phyloP scores from a whole-genome alignment of 2,329 filamentous ascomycete species.

The Nigrospora osmanthi region DNA sequence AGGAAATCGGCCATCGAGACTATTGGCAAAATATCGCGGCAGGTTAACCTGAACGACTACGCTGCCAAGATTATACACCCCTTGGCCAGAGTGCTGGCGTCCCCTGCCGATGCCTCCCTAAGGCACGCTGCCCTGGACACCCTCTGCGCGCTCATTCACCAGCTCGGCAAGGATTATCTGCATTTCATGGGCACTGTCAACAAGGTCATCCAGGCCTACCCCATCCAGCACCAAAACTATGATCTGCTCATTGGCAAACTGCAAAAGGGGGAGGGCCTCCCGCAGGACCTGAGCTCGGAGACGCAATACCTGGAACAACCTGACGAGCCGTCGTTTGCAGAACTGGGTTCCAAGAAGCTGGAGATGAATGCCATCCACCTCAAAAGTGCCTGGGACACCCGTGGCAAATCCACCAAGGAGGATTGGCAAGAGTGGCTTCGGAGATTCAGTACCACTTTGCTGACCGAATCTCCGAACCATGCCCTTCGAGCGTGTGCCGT shows the following conservation, averaged over 20 bases:
- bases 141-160: constrained; percentile 89
- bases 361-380: constrained; percentile 97
- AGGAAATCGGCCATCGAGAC: constrained; percentile 90
- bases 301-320: constrained; percentile 69
- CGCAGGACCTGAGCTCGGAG: constrained; percentile 86
- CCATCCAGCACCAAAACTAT: constrained; percentile 85
- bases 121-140: constrained; percentile 85
- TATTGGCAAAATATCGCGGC: constrained; percentile 84
- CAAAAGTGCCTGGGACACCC: constrained; percentile 95
- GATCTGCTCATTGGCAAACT: constrained; percentile 87
- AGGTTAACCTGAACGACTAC: constrained; percentile 96
- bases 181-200: constrained; percentile 93
- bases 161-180: constrained; percentile 89
- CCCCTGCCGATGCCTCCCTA: constrained; percentile 62
- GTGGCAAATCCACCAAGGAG: constrained; percentile 92
- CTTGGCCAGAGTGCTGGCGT: constrained; percentile 67
- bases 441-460: constrained; percentile 86
- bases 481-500: constrained; percentile 88
- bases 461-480: constrained; percentile 94
- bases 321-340: constrained; percentile 74
- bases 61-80: constrained; percentile 95
- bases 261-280: constrained; percentile 89
- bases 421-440: constrained; percentile 99
- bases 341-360: constrained; percentile 85
- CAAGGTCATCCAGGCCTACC: constrained; percentile 71